A percentile compares a stretch with the other conserved stretches of the same genome.
Evolutionary conservation across 2,329 filamentous ascomycete genomes (phyloP).

Genomic region (Trichoderma gracile): DNA sequence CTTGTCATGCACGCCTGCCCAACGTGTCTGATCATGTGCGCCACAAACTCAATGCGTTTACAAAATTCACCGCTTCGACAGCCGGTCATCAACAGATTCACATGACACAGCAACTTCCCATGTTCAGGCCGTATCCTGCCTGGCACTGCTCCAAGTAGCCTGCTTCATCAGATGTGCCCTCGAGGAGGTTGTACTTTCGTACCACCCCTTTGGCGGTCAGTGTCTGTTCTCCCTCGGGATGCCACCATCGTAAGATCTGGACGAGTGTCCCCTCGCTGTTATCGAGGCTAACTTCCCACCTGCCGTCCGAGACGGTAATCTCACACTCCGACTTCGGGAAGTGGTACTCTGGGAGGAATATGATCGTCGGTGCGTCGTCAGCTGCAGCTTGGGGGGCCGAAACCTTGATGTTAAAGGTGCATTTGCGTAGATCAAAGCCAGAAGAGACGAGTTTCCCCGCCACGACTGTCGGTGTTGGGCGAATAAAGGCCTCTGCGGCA

Average conservation of each 20-base stretch:
- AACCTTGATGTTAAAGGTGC: slow-evolving; percentile 73
- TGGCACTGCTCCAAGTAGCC: slow-evolving; percentile 75
- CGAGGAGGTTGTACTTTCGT: slow-evolving; percentile 58
- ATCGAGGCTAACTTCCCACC: slow-evolving; percentile 80
- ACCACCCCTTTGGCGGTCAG: slow-evolving; percentile 75
- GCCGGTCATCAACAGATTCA: slow-evolving; percentile 34
- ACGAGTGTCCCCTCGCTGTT: slow-evolving; percentile 68
- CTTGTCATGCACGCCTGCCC: not conserved
- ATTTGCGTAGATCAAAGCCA: slow-evolving; percentile 80
- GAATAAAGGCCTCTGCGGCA: slow-evolving; percentile 89
- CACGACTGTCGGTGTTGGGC: slow-evolving; percentile 76
- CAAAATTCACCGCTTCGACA: not conserved
- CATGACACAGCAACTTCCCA: slow-evolving; percentile 56
- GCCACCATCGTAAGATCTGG: slow-evolving; percentile 90
- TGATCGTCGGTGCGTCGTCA: slow-evolving; percentile 70
- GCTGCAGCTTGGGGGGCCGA: slow-evolving; percentile 58
- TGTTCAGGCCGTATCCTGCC: slow-evolving; percentile 48
- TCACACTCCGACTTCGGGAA: slow-evolving; percentile 74
- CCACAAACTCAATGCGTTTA: not conserved
- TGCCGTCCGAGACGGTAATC: slow-evolving; percentile 79
- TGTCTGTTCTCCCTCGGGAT: slow-evolving; percentile 78
- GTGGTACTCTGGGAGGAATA: slow-evolving; percentile 90
- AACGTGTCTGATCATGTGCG: slow-evolving; percentile 2
- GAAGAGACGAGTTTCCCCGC: slow-evolving; percentile 70
- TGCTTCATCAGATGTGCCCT: slow-evolving; percentile 67